Base-by-base conservation (phyloP, 1,139 yeast species). In the Candida labiduridarum region DNA sequence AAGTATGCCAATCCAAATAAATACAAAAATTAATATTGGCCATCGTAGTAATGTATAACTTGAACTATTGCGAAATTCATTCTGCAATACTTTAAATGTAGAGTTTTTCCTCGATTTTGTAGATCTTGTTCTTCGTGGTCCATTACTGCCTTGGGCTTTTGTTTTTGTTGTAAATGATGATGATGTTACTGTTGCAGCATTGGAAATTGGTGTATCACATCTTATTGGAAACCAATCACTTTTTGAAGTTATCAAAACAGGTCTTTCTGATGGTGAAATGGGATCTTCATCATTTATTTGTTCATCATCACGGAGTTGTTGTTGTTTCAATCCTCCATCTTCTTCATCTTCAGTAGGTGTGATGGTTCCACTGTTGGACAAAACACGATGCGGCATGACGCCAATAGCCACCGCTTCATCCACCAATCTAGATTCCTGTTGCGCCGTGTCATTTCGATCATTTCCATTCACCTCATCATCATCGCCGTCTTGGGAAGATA, bases 221-320 rank as follows among this genome's bases (percentile, higher is more conserved):
- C 76, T 71, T 2, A 84, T 69, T 0, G 91, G 91, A 16, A 80
- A 80, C 92, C 91, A 85, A 62, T 86, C 91, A 56, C 80, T 81
- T 57, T 79, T 78, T 2, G 90, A 84, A 0, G 80, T 64, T 46
- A 86, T 84, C 57, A 74, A 56, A 48, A 62, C 69, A 1, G 68
- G 71, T 48, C 55, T 58, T 25, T 49, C 30, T 8, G 48, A n/a
- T 22, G 52, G 46, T 4, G 38, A 29, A 15, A 41, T 29, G 10
- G 35, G 33, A 12, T 10, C 25, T 16, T 41, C 33, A 25, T 31
- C 22, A 19, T 19, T 4, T 19, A 19, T 19, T 19, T 19, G 22
- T 6, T 41, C 44, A 4, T 29, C 12, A 11, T 29, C 22, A 8
- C 25, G 33, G 30, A 12, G 11, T 40, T 25, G 19, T 14, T 4